Percentiles rank a stretch among this genome's conserved stretches.
Conservation (phyloP, 306 rosid genomes). For the Cicer chorassanicum region DNA sequence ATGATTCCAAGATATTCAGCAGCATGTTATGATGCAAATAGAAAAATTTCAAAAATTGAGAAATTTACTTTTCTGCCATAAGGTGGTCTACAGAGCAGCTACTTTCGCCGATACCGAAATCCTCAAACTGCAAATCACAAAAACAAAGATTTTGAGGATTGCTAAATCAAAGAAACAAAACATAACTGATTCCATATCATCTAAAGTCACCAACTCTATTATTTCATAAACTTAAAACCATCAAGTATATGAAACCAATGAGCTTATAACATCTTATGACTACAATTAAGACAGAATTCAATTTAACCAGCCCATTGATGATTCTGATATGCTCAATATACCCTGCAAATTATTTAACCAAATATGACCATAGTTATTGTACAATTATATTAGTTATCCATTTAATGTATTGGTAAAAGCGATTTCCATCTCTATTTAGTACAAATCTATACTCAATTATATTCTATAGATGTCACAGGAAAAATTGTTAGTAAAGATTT, state of each 20-base stretch:
- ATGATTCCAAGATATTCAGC: conserved; percentile 31
- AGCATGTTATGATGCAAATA: conserved; percentile 5
- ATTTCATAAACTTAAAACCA: conserved; percentile 26
- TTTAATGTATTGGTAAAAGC: not conserved
- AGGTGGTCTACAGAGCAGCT: conserved; percentile 42
- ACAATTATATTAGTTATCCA: conserved; percentile 7
- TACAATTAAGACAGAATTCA: conserved; percentile 11
- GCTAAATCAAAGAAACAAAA: conserved; percentile 22
- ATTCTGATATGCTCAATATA: conserved; percentile 6
- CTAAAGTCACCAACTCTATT: conserved; percentile 20
- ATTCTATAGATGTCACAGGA: not conserved
- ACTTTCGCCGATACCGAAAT: conserved; percentile 49
- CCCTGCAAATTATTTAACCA: conserved; percentile 24
- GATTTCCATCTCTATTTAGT: not conserved
- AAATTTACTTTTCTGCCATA: conserved; percentile 59
- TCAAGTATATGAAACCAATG: conserved; percentile 29
- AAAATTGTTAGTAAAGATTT: conserved; percentile 1
- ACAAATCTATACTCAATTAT: not conserved
- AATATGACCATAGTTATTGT: not conserved
- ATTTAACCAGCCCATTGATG: conserved; percentile 26
- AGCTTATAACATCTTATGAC: conserved; percentile 11
- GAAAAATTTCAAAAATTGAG: conserved; percentile 5
- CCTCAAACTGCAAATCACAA: conserved; percentile 59
- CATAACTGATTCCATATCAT: conserved; percentile 7
- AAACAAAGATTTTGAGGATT: conserved; percentile 9